Percentiles rank a stretch among this genome's conserved stretches.
These are phyloP conservation scores for Exophiala sp. DNA, from an alignment of 2,329 filamentous ascomycete genomes.

Conservation along the genomic window DNA sequence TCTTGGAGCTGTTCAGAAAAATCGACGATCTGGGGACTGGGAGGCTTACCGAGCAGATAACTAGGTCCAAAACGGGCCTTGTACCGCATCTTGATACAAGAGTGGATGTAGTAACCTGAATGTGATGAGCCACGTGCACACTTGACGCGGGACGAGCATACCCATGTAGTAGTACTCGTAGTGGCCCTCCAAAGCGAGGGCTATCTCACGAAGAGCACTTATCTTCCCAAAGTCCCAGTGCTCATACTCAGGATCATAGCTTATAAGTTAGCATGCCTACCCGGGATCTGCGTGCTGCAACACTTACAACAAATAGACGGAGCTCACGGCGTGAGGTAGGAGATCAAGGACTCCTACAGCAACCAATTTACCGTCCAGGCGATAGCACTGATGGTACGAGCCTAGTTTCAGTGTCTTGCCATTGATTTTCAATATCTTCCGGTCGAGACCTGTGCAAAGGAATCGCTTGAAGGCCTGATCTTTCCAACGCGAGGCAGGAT, in stretches of 20 bases:
- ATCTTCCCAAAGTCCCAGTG: constrained; percentile 59
- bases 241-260: constrained; percentile 56
- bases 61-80: constrained; percentile 45
- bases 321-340: constrained; percentile 44
- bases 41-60: constrained; percentile 42
- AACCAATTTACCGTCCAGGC: constrained; percentile 45
- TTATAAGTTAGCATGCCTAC: constrained; percentile 24
- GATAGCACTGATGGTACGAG: constrained; percentile 48
- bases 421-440: constrained; percentile 34
- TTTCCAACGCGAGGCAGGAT: constrained; percentile 41
- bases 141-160: constrained; percentile 25
- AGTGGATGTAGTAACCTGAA: constrained; percentile 57
- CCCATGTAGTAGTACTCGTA: constrained; percentile 63
- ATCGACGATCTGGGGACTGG: no score
- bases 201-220: constrained; percentile 55
- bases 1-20: constrained; percentile 31
- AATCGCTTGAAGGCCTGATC: constrained; percentile 43
- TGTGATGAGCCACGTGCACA: not conserved
- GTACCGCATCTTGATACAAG: constrained; percentile 49
- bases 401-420: constrained; percentile 41
- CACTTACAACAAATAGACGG: constrained; percentile 46
- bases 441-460: constrained; percentile 43
- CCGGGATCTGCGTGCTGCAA: not conserved
- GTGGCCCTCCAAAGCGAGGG: constrained; percentile 48
- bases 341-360: constrained; percentile 46